Evolutionary conservation across 2,329 filamentous ascomycete species (phyloP), one percentile per base, ranked within the genome.

Genomic region (Neonectria neomacrospora): DNA sequence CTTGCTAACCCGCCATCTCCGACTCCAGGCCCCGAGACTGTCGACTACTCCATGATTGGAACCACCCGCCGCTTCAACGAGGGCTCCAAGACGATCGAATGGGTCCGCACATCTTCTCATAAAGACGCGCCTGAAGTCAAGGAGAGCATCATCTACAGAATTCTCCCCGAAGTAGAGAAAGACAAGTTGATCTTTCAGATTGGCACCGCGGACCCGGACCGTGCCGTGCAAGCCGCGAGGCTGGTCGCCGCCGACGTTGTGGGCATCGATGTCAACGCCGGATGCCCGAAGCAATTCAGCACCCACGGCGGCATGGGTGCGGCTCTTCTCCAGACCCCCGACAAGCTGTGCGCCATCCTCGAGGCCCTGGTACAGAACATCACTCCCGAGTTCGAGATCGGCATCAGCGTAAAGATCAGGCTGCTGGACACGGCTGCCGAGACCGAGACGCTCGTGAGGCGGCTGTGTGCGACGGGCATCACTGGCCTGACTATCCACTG

Each of bases 221-320:
- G 90, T 30, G 96, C 96, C 1, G 94, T 98, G 0, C 82, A 91
- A 76, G 94, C 95, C 1, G 94, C 95, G 2, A 89, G 89, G 56
- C 81, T 97, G 16, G 91, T 99, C 20, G 96, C 94, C 0, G 86
- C 82, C 12, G 93, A 98, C 78, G 96, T 99, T 3, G 90, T 90
- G 0, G 96, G 96, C 64, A 97, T 99, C 71, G 96, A 98, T 77
- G 91, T 99, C 66, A 99, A 99, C 77, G 94, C 96, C 0, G 96
- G 96, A n/a, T 99, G 96, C 76, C 96, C 96, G 1, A 99, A 99
- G 79, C 92, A 95, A 0, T 99, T 99, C 79, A 97, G 92, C 74
- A 97, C 95, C 2, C 87, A 87, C 66, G 94, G 94, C 64, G 96
- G 96, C 52, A 99, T 99, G 96, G 96, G 96, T 52, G 96, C 96